phyloP scores from a whole-genome alignment of 805 yeast genomes.

The Barnettozyma pratensis region DNA sequence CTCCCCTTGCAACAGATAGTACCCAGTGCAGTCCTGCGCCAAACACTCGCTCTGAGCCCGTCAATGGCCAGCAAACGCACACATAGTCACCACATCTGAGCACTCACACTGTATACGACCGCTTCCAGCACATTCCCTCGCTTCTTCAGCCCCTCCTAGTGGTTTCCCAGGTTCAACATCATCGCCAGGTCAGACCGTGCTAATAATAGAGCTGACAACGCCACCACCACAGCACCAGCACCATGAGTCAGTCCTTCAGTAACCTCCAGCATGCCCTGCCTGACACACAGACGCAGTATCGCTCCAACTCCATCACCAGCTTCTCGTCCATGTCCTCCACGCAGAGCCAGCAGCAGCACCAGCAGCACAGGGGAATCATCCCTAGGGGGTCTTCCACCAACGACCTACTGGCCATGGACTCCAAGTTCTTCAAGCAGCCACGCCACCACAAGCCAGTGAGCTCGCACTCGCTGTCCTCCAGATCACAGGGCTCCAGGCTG shows the following conservation, averaged over 20 bases:
- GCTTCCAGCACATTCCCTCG: too few relatives aligned
- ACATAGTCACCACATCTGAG: too few relatives aligned
- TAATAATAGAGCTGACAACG: too few relatives aligned
- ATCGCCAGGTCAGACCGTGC: too few relatives aligned
- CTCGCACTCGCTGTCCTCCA: neutral
- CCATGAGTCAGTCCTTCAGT: neutral
- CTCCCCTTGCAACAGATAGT: too few relatives aligned
- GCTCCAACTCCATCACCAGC: slow-evolving; percentile 17
- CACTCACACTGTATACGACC: too few relatives aligned
- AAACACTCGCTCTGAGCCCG: too few relatives aligned
- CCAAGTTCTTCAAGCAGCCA: slow-evolving; percentile 10
- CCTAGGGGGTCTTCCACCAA: slow-evolving; percentile 22
- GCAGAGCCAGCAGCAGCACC: slow-evolving; percentile 16
- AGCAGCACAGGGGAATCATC: slow-evolving; percentile 12
- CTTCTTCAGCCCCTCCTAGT: too few relatives aligned
- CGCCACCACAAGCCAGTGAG: neutral
- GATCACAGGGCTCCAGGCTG: neutral
- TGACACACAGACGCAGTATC: neutral
- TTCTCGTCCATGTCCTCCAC: slow-evolving; percentile 18
- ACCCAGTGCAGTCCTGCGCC: too few relatives aligned
- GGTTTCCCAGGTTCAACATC: too few relatives aligned
- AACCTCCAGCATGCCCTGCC: neutral
- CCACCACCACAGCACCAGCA: neutral
- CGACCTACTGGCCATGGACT: slow-evolving; percentile 18
- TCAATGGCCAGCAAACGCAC: too few relatives aligned